Base-by-base conservation (phyloP, 2,329 filamentous ascomycete genomes). In the Myriosclerotinia duriaeana region DNA sequence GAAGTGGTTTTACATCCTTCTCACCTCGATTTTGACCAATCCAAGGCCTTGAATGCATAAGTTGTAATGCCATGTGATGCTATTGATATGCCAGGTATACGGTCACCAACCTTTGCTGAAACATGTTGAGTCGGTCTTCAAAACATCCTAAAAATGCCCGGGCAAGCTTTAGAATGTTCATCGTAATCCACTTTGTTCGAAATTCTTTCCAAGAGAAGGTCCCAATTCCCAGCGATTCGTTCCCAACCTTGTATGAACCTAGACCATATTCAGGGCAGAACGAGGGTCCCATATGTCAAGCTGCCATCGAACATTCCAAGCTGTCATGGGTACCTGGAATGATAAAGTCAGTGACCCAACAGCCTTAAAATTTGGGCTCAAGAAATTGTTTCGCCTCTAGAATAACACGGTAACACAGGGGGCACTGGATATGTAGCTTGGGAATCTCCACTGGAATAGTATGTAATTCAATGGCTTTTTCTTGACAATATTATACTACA, bases 161-260 rank as follows among this genome's bases (percentile, higher is more conserved):
- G 48, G 34, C 30, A 55, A 56, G 65, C 48, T 56, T 64, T 53
- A 46, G 40, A 58, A 55, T 50, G 50, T 61, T 59, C 55, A 62
- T 58, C 54, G 55, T 20, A 53, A 65, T 54, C 67, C 65, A 65
- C 66, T 64, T 60, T 55, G 54, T 58, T 65, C 52, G 36, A 58
- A 58, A 53, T 56, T 48, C 61, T 40, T 67, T 55, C 67, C 38
- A 56, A 59, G 50, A 63, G 62, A 56, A 58, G 48, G 22, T 61
- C 46, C 62, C 55, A 58, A 64, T 68, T 68, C 64, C 69, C 69
- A 68, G 68, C 53, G 62, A 52, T 69, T 55, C 52, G 69, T 67
- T 65, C 64, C 42, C 26, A 59, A 68, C 68, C 68, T 48, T 65
- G 66, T 64, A 30, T 36, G 42, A 48, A 42, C 44, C 50, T 44